Conservation (phyloP, 148 eudicot species). For the Camellia japonica region DNA sequence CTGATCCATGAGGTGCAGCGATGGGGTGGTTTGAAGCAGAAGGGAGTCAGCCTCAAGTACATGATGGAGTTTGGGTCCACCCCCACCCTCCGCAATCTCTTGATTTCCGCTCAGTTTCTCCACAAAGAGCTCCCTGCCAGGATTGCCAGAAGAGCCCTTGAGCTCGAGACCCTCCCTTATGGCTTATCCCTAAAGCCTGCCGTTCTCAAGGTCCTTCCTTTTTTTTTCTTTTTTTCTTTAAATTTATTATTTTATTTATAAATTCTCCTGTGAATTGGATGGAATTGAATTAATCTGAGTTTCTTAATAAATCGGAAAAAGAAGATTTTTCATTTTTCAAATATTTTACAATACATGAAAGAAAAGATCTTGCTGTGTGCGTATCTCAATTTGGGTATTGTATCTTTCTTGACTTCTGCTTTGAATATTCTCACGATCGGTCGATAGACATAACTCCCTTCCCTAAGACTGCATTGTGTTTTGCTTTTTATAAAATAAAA, state of each 20-base stretch:
- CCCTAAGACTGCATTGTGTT: no score
- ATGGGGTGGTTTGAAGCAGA: conserved; percentile 73
- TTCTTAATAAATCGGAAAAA: background rate
- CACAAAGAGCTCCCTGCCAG: conserved; percentile 82
- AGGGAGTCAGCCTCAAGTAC: conserved; percentile 75
- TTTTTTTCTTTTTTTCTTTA: no score
- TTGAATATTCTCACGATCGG: background rate
- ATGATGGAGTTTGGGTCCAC: conserved; percentile 91
- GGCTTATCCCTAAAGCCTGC: conserved; percentile 87
- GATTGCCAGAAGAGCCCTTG: conserved; percentile 73
- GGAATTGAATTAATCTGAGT: background rate
- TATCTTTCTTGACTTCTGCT: no score
- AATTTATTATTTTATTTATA: background rate
- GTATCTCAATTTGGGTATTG: background rate
- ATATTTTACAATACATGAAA: background rate
- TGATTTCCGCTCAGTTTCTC: conserved; percentile 79
- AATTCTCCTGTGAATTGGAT: background rate
- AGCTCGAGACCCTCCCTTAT: conserved; percentile 74
- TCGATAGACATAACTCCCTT: background rate
- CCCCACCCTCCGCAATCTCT: conserved; percentile 53
- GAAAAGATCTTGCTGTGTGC: background rate
- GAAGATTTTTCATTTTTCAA: background rate
- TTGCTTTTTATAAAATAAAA: no score
- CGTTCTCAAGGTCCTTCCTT: conserved; percentile 53
- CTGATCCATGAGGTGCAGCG: conserved; percentile 61